Percentiles rank a stretch among this genome's conserved stretches.
Conservation (phyloP, 2,329 filamentous ascomycete genomes). For the Fusarium buharicum region DNA sequence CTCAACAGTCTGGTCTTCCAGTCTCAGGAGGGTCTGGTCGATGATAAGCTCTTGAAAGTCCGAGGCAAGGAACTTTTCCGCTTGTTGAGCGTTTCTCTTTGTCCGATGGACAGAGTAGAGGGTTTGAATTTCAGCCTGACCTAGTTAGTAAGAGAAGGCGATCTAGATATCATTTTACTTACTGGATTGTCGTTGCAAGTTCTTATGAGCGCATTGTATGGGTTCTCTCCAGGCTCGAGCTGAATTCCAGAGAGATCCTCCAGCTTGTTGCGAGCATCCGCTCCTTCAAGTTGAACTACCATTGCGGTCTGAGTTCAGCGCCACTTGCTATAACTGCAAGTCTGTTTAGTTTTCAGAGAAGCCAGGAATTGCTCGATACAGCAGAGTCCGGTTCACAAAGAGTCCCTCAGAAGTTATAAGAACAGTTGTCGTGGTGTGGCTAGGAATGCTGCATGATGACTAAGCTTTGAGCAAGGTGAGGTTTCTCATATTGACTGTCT, state of each 20-base stretch:
- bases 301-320: slow-evolving; percentile 7
- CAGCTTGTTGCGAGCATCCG: slow-evolving; percentile 60
- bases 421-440: slow-evolving; percentile 2
- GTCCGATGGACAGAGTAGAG: slow-evolving; percentile 79
- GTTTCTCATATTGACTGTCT: slow-evolving; percentile 12
- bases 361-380: not conserved
- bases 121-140: slow-evolving; percentile 72
- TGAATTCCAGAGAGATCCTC: slow-evolving; percentile 65
- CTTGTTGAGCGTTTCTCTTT: slow-evolving; percentile 80
- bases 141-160: not conserved
- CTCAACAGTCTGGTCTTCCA: slow-evolving; percentile 71
- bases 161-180: slow-evolving; percentile 43
- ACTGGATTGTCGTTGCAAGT: slow-evolving; percentile 75
- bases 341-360: not conserved
- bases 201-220: slow-evolving; percentile 78
- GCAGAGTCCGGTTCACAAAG: not conserved
- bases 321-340: not conserved
- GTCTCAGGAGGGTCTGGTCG: slow-evolving; percentile 77
- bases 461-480: slow-evolving; percentile 17
- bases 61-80: slow-evolving; percentile 73
- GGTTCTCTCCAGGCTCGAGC: slow-evolving; percentile 70
- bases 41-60: slow-evolving; percentile 77
- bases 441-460: slow-evolving; percentile 32
- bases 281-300: slow-evolving; percentile 35
- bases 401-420: slow-evolving; percentile 11